Evolutionary conservation across 768 basidiomycete species (phyloP).

Genomic region (Russula sp.): DNA sequence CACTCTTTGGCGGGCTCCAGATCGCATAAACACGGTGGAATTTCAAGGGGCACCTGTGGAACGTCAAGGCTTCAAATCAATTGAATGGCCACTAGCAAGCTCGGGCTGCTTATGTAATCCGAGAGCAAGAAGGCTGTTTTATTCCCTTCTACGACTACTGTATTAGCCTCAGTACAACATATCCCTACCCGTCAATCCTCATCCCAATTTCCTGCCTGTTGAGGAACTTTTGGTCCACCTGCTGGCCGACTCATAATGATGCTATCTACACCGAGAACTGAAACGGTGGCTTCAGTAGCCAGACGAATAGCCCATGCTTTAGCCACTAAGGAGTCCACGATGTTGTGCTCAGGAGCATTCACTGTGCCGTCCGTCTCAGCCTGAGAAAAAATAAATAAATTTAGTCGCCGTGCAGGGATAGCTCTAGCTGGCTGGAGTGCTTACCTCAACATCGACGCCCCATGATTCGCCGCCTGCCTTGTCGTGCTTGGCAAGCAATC

Average conservation of each 20-base stretch:
- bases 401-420: constrained; percentile 4
- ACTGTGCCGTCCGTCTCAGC: constrained; percentile 76
- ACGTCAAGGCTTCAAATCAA: too few species aligned
- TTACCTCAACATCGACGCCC: constrained; percentile 88
- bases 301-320: constrained; percentile 86
- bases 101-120: not conserved
- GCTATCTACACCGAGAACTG: constrained; percentile 90
- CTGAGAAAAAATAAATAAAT: constrained; percentile 30
- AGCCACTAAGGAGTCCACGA: constrained; percentile 82
- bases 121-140: not conserved
- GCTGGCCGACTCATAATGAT: constrained; percentile 98
- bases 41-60: too few species aligned
- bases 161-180: not conserved
- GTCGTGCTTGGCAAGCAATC: constrained; percentile 87
- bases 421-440: constrained; percentile 17
- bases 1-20: too few species aligned
- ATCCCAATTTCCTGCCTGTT: constrained; percentile 85
- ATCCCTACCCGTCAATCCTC: constrained; percentile 41
- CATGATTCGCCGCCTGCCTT: constrained; percentile 61
- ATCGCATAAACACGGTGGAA: too few species aligned
- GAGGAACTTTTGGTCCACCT: constrained; percentile 80
- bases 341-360: constrained; percentile 49
- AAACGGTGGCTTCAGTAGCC: constrained; percentile 87
- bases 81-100: not conserved
- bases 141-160: not conserved